Evolutionary conservation across 2,329 filamentous ascomycete genomes (phyloP), one percentile per base, ranked within the genome.

Genomic region (Aureobasidium lini): DNA sequence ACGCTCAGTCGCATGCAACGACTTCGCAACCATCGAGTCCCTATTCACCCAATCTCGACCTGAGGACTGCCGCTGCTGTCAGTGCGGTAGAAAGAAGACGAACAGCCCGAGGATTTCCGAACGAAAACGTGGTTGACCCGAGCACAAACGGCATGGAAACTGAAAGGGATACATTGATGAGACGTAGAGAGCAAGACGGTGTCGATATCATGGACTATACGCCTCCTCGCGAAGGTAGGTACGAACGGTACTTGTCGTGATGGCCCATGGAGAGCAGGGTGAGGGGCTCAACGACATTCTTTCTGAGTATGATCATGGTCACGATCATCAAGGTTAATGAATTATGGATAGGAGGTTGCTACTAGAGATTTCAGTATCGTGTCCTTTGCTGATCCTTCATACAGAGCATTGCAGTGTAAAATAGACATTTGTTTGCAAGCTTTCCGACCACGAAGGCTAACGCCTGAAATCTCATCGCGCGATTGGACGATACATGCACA

Each of bases 141-240:
- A 48, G n/a, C 3, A 32, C 23, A 34, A 61, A 34, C 29, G 62
- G 60, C 4, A 34, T 68, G 40, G 68, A 68, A 48, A 62, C 62
- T 18, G 67, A 69, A 46, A 63, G 66, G 15, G 61, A 61, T 9
- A 60, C 59, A 11, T 67, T 66, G 65, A 18, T 62, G 31, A 47
- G 40, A 23, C 58, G 69, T 15, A 61, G 62, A 6, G 66, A 63
- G 42, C 59, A 57, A 16, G 64, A 8, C 6, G 23, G 18, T 16
- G 29, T 37, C 10, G 11, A 11, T 32, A 39, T 5, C 3, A 32
- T 53, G n/a, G 66, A 70, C 46, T 61, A 63, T 23, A 71, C 70
- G 40, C 70, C 69, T 32, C 68, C 68, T 9, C 62, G 60, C 11
- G 66, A 70, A 40, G 69, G 68, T 13, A 64, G 67, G 39, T 70